phyloP scores from a whole-genome alignment of 2,329 filamentous ascomycete species.

The Colletotrichum liriopes region DNA sequence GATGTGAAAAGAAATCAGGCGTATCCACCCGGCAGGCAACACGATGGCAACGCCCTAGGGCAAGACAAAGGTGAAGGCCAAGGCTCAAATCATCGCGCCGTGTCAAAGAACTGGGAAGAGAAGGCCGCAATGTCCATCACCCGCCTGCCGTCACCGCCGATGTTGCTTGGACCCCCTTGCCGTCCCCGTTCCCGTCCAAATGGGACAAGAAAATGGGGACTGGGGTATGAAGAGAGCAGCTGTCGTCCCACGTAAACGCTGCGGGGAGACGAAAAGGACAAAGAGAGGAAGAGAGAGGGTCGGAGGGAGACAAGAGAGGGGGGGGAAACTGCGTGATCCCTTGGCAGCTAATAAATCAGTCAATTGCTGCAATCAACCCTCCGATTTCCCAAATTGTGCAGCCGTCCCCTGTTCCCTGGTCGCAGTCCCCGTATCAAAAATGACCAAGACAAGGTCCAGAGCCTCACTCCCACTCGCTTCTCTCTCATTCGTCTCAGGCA shows the following conservation, averaged over 20 bases:
- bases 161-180: constrained; percentile 3
- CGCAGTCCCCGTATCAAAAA: constrained; percentile 8
- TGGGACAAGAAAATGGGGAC: neutral
- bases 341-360: neutral
- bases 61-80: neutral
- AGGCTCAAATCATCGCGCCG: neutral
- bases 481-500: constrained; percentile 11
- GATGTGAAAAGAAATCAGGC: neutral
- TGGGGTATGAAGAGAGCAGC: neutral
- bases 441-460: constrained; percentile 9
- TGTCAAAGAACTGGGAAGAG: constrained; percentile 9
- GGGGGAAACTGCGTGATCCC: neutral
- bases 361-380: constrained; percentile 3
- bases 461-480: constrained; percentile 3
- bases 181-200: neutral
- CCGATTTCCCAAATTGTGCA: constrained; percentile 8
- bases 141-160: constrained; percentile 11
- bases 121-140: neutral
- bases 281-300: neutral
- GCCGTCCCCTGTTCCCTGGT: constrained; percentile 1
- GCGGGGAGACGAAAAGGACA: neutral
- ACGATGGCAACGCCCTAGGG: neutral
- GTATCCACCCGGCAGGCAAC: neutral
- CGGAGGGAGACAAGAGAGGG: neutral
- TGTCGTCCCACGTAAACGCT: neutral